These are phyloP conservation scores for Myochromella boudieri DNA, from an alignment of 768 basidiomycete species.

Conservation along the genomic window DNA sequence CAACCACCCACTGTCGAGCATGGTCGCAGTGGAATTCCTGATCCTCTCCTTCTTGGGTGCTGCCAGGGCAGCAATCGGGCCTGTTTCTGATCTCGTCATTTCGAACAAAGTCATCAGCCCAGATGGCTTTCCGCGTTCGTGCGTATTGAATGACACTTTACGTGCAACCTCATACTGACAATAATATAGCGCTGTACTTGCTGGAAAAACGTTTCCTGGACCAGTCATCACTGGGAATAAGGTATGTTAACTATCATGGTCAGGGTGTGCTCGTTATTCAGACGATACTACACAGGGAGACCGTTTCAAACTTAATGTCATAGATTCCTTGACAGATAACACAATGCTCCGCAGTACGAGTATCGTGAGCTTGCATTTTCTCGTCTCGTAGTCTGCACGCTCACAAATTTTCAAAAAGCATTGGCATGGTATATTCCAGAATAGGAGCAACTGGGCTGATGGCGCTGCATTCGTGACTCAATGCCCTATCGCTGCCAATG, in stretches of 20 bases:
- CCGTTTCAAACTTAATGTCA: conserved; percentile 22
- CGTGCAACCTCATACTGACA: not conserved
- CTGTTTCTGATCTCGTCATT: conserved; percentile 34
- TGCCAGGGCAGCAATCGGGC: conserved; percentile 23
- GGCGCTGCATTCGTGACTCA: conserved; percentile 37
- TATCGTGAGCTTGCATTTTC: not conserved
- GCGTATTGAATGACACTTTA: conserved; percentile 12
- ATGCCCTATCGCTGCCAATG: conserved; percentile 36
- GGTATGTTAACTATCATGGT: conserved; percentile 11
- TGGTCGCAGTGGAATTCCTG: too few species aligned
- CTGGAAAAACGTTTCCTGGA: conserved; percentile 25
- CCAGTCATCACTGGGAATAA: conserved; percentile 27
- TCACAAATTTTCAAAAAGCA: conserved; percentile 17
- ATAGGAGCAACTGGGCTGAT: conserved; percentile 28
- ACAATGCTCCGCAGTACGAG: conserved; percentile 20
- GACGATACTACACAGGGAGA: conserved; percentile 13
- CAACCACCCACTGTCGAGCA: too few species aligned
- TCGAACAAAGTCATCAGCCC: conserved; percentile 44
- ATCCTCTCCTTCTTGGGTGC: not conserved
- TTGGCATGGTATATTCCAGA: conserved; percentile 50
- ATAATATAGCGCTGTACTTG: conserved; percentile 23
- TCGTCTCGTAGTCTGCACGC: not conserved
- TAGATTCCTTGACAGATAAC: conserved; percentile 17
- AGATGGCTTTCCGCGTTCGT: conserved; percentile 47
- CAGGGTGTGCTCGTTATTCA: not conserved